phyloP scores from a whole-genome alignment of 352 stramenopile species.

The Globisporangium alternatum region DNA sequence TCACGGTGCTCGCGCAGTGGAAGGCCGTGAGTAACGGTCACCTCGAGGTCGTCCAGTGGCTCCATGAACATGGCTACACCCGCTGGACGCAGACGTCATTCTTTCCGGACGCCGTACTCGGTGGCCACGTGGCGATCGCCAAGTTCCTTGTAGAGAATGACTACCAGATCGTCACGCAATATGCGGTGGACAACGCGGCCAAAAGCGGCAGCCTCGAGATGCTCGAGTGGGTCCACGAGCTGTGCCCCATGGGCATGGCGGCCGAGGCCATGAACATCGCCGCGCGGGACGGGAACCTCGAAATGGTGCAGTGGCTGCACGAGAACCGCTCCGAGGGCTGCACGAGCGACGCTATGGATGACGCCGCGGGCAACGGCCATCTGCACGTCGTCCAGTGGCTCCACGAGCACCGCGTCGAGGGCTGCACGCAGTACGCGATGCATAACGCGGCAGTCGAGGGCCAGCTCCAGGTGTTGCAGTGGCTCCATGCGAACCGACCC shows the following conservation, averaged over 20 bases:
- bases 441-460: slow-evolving; percentile 22
- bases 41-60: slow-evolving; percentile 10
- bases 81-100: slow-evolving; percentile 11
- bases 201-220: slow-evolving; percentile 17
- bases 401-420: slow-evolving; percentile 19
- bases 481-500: slow-evolving; percentile 18
- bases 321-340: slow-evolving; percentile 22
- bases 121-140: slow-evolving; percentile 13
- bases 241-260: slow-evolving; percentile 12
- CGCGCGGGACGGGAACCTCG: slow-evolving; percentile 14
- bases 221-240: slow-evolving; percentile 17
- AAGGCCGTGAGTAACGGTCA: slow-evolving; percentile 16
- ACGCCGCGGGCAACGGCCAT: slow-evolving; percentile 24
- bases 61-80: slow-evolving; percentile 10
- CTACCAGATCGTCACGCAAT: slow-evolving; percentile 12
- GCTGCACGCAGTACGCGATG: slow-evolving; percentile 27
- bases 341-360: slow-evolving; percentile 25
- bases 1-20: slow-evolving; percentile 12
- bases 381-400: slow-evolving; percentile 27
- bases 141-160: slow-evolving; percentile 17
- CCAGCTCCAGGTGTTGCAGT: slow-evolving; percentile 21
- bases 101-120: slow-evolving; percentile 12
- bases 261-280: slow-evolving; percentile 20
- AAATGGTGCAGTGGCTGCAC: slow-evolving; percentile 19
- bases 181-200: slow-evolving; percentile 14